A percentile compares a stretch with the other conserved stretches of the same genome.
Conservation (phyloP, 192 early-diverging fungal genomes). For the Obelidium mucronatum region DNA sequence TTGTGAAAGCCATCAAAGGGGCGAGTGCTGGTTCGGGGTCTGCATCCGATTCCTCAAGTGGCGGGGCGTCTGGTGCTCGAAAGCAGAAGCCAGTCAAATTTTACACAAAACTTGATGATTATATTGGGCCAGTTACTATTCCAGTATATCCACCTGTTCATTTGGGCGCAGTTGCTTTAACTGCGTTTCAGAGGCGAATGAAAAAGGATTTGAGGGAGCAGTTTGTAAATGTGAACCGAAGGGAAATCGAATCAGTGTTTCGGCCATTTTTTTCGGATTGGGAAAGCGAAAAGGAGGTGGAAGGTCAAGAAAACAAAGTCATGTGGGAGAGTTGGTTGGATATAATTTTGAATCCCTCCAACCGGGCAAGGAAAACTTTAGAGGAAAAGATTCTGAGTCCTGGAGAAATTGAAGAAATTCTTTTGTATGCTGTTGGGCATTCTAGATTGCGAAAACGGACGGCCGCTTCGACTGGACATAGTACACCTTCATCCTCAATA, state of each 20-base stretch:
- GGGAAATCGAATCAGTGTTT: slow-evolving; percentile 4
- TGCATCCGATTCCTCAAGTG: not conserved
- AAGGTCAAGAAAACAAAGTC: not conserved
- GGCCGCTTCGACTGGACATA: not conserved
- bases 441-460: not conserved
- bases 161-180: not conserved
- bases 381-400: slow-evolving; percentile 6
- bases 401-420: slow-evolving; percentile 11
- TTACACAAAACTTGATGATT: slow-evolving; percentile 2
- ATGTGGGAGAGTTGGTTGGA: no score
- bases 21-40: not conserved
- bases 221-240: not conserved
- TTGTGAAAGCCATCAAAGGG: slow-evolving; percentile 7
- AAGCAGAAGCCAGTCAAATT: slow-evolving; percentile 5
- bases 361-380: not conserved
- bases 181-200: slow-evolving; percentile 2
- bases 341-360: no score
- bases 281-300: not conserved
- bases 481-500: not conserved
- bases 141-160: slow-evolving; percentile 18
- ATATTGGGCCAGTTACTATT: slow-evolving; percentile 6
- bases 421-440: slow-evolving; percentile 10
- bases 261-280: not conserved
- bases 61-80: not conserved
- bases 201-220: not conserved